Base-by-base conservation (phyloP, 257 asterid genomes). In the Lycium ferocissimum region DNA sequence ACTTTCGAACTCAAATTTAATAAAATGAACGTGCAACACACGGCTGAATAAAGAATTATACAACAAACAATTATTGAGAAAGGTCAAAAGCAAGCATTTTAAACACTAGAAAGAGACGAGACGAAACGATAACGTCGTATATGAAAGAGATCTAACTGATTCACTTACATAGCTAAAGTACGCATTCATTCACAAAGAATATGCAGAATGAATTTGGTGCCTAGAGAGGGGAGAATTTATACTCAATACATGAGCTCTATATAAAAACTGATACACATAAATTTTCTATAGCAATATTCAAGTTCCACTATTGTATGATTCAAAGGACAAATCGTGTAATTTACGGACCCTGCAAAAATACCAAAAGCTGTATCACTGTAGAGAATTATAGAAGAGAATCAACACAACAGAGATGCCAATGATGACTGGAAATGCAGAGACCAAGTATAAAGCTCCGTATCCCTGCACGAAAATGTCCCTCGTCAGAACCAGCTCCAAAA, bases 371-470 rank as follows among this genome's bases (percentile, higher is more conserved):
- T 78, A 78, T 87, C 88, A 97, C 81, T 93, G 99, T 75, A 97
- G 93, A 86, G 99, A 97, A 86, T 97, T 97, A 82, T 92, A 97
- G 89, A 95, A 97, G 11, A 95, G 91, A 84, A 97, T 93, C 86
- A 97, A 89, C 85, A 95, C 99, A 26, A 95, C 97, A 38, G 98
- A 97, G 90, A 95, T 89, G 58, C 98, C 99, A 82, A 95, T 95
- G 82, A 95, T 97, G 84, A 95, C 89, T 38, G 99, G 98, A 89
- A 97, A 92, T 66, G 96, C 99, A 4, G 99, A 91, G 70, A 96
- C 91, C 96, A 97, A 89, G 93, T 97, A 95, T 67, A 97, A 94
- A 84, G 99, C 99, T 89, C 98, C 98, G 66, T 90, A 97, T 86
- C 99, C 98, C 99, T 94, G 95, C 94, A 86, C 8, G 79, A 81